Evolutionary conservation across 116 monocot genomes (phyloP), one percentile per base, ranked within the genome.

Genomic region (Zostera marina): DNA sequence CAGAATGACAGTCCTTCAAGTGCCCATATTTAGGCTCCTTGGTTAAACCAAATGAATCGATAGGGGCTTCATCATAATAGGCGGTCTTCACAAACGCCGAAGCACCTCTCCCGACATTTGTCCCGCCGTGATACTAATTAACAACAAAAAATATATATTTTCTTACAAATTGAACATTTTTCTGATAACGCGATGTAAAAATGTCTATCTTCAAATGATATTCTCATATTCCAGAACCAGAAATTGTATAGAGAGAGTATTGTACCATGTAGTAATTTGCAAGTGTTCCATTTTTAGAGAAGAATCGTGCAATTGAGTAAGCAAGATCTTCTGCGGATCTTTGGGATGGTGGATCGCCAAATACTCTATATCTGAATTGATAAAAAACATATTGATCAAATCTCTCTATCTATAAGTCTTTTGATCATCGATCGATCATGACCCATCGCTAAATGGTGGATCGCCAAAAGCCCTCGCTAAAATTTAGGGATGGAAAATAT

Each of bases 221-320:
- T n/a, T n/a, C n/a, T n/a, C n/a, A n/a, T n/a, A n/a, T n/a, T n/a
- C n/a, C n/a, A n/a, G n/a, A n/a, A n/a, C n/a, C n/a, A n/a, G n/a
- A n/a, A n/a, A n/a, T n/a, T n/a, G n/a, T n/a, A n/a, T n/a, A n/a
- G n/a, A n/a, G n/a, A n/a, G n/a, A n/a, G n/a, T n/a, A n/a, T n/a
- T n/a, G n/a, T n/a, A 89, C 96, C 96, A 89, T 96, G 65, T 96
- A 96, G 52, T 96, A 96, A 72, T 89, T 96, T 25, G 74, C 63
- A 11, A 96, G 74, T 1, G 85, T 78, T 42, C 96, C 96, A 11
- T 73, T 76, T 72, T 85, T 89, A 20, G 96, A 73, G 78, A 96
- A 89, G 71, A 96, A 96, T 10, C 96, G 85, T 11, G 80, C 85
- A 3, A 81, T 78, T 1, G 89, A 68, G 62, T 69, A 96, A 11